A percentile compares a stretch with the other conserved stretches of the same genome.
These are phyloP conservation scores for Hirsutella rhossiliensis DNA, from an alignment of 2,329 filamentous ascomycete genomes.

Conservation along the genomic window DNA sequence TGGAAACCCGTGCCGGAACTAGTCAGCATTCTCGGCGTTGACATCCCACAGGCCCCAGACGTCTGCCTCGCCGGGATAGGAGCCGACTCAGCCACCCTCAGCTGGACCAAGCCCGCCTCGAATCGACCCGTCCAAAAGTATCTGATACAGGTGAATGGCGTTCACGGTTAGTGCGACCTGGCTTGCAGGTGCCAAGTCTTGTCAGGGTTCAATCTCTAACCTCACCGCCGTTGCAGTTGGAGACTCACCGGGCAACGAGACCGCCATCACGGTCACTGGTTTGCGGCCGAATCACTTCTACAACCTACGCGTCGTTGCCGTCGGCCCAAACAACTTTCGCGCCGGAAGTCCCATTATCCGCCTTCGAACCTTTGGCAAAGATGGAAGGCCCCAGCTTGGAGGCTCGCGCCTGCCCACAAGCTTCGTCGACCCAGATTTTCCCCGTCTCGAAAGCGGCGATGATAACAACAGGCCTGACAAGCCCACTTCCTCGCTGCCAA, in stretches of 20 bases:
- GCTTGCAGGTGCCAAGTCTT: neutral
- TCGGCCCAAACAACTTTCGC: constrained; percentile 86
- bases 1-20: constrained; percentile 85
- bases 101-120: constrained; percentile 67
- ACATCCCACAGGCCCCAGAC: constrained; percentile 81
- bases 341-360: constrained; percentile 78
- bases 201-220: neutral
- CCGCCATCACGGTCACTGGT: constrained; percentile 75
- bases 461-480: constrained; percentile 34
- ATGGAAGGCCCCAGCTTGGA: constrained; percentile 49
- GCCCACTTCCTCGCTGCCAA: constrained; percentile 36
- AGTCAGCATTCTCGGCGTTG: constrained; percentile 81
- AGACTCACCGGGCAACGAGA: constrained; percentile 48
- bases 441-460: constrained; percentile 25
- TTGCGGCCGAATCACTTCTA: constrained; percentile 82
- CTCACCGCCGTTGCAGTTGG: constrained; percentile 46
- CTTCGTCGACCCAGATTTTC: constrained; percentile 40
- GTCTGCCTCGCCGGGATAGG: constrained; percentile 86
- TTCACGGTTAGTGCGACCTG: constrained; percentile 54
- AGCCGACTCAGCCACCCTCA: constrained; percentile 74
- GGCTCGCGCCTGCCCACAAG: constrained; percentile 44
- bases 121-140: constrained; percentile 69
- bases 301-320: constrained; percentile 83
- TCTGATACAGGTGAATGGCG: constrained; percentile 85
- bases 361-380: constrained; percentile 60